These are phyloP conservation scores for Penicillium psychrofluorescens DNA, from an alignment of 495 filamentous ascomycete genomes.

Conservation along the genomic window DNA sequence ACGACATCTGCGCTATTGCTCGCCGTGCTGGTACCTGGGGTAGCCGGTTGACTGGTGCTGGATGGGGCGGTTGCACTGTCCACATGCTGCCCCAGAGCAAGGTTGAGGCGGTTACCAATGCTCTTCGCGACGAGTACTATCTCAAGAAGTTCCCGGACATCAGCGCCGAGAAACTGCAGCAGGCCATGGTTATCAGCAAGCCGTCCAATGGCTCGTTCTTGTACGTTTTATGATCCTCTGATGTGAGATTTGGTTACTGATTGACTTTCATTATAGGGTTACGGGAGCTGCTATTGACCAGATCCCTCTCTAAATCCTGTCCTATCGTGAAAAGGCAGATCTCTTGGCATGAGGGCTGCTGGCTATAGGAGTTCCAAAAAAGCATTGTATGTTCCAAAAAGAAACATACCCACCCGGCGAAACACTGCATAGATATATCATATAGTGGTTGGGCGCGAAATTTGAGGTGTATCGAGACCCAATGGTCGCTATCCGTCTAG, in stretches of 20 bases:
- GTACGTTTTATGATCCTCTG: conserved; percentile 18
- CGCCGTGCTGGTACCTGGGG: conserved; percentile 73
- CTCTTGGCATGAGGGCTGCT: neutral
- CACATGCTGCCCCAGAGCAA: conserved; percentile 84
- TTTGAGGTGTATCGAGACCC: too few relatives aligned
- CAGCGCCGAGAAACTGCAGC: conserved; percentile 60
- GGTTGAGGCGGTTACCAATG: conserved; percentile 71
- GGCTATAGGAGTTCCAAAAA: too few relatives aligned
- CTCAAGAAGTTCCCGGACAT: conserved; percentile 61
- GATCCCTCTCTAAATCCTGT: conserved; percentile 20
- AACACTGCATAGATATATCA: too few relatives aligned
- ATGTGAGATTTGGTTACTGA: neutral
- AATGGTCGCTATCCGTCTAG: too few relatives aligned
- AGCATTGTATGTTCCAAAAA: too few relatives aligned
- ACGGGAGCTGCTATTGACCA: conserved; percentile 35
- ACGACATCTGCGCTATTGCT: conserved; percentile 77
- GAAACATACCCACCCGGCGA: too few relatives aligned
- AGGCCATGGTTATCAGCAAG: conserved; percentile 84
- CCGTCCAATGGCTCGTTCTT: conserved; percentile 51
- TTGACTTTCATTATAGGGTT: conserved; percentile 23
- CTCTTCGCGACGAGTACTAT: conserved; percentile 79
- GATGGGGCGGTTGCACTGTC: conserved; percentile 94
- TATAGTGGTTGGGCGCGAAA: too few relatives aligned
- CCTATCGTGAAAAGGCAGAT: neutral
- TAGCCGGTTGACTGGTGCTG: conserved; percentile 83